Conservation (phyloP, 805 yeast species). For the Lachancea meyersii region DNA sequence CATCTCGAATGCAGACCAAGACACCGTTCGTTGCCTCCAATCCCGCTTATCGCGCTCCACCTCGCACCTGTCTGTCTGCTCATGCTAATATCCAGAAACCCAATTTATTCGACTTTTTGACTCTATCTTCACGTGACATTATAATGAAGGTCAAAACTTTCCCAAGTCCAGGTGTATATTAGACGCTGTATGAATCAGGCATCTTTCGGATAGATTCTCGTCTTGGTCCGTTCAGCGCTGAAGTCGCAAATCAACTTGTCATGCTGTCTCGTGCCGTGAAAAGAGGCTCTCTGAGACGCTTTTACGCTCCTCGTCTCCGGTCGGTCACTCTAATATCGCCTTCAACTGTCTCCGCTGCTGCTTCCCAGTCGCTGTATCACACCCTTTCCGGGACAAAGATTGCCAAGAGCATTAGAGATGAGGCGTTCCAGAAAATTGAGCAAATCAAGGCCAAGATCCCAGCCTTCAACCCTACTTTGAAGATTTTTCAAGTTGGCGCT, state of each 20-base stretch:
- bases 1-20: too few species aligned
- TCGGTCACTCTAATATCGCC: not conserved
- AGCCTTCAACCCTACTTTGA: constrained; percentile 56
- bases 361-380: constrained; percentile 17
- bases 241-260: too few species aligned
- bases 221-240: too few species aligned
- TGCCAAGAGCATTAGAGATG: constrained; percentile 40
- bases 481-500: constrained; percentile 70
- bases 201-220: too few species aligned
- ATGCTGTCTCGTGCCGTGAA: constrained; percentile 7
- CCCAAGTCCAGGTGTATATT: not conserved
- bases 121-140: not conserved
- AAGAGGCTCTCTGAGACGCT: constrained; percentile 5
- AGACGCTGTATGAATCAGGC: too few species aligned
- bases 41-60: too few species aligned
- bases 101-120: too few species aligned
- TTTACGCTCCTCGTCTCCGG: not conserved
- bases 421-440: constrained; percentile 36
- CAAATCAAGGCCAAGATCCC: constrained; percentile 36
- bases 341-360: not conserved
- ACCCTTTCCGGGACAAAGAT: constrained; percentile 44
- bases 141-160: not conserved
- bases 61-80: too few species aligned
- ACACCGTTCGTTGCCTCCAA: too few species aligned
- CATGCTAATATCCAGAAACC: too few species aligned